These are phyloP conservation scores for Ustilago cynodontis DNA, from an alignment of 1,284 basidiomycete species.

Conservation along the genomic window DNA sequence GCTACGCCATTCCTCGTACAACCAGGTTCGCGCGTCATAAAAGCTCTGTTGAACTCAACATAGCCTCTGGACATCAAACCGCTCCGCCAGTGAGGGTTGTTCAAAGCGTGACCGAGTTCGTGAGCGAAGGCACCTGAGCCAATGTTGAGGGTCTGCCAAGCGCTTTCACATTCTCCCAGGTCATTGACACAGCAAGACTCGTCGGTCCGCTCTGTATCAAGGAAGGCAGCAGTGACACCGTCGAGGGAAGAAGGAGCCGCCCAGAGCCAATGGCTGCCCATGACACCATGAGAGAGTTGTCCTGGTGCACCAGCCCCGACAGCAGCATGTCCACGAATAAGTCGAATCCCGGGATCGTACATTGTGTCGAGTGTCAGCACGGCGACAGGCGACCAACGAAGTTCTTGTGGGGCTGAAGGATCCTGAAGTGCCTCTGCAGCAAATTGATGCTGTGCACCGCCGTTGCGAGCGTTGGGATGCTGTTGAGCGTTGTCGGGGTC, in stretches of 20 bases:
- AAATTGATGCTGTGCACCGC: slow-evolving; percentile 52
- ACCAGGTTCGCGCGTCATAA: slow-evolving; percentile 55
- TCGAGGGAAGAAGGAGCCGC: slow-evolving; percentile 40
- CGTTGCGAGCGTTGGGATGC: slow-evolving; percentile 36
- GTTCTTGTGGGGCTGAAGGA: slow-evolving; percentile 22
- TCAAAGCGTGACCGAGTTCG: slow-evolving; percentile 51
- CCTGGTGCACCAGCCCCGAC: slow-evolving; percentile 44
- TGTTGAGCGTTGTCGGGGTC: slow-evolving; percentile 57
- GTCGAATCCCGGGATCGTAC: slow-evolving; percentile 42
- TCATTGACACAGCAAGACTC: slow-evolving; percentile 52
- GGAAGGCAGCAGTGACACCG: slow-evolving; percentile 38
- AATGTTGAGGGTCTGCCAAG: slow-evolving; percentile 56
- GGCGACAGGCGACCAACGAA: slow-evolving; percentile 42
- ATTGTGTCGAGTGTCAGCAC: slow-evolving; percentile 49
- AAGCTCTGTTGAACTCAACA: slow-evolving; percentile 54
- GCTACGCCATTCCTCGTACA: slow-evolving; percentile 20
- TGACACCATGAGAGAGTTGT: slow-evolving; percentile 40
- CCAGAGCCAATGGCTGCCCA: slow-evolving; percentile 60
- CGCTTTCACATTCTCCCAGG: slow-evolving; percentile 42
- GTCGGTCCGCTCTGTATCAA: slow-evolving; percentile 47
- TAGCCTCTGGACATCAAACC: slow-evolving; percentile 58
- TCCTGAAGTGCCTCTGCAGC: slow-evolving; percentile 40
- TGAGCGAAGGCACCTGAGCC: slow-evolving; percentile 55
- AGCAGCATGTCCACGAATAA: slow-evolving; percentile 55
- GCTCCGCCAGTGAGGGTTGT: slow-evolving; percentile 49